Conservation (phyloP, 177 flowering plant species). For the Vitis hybrid region DNA sequence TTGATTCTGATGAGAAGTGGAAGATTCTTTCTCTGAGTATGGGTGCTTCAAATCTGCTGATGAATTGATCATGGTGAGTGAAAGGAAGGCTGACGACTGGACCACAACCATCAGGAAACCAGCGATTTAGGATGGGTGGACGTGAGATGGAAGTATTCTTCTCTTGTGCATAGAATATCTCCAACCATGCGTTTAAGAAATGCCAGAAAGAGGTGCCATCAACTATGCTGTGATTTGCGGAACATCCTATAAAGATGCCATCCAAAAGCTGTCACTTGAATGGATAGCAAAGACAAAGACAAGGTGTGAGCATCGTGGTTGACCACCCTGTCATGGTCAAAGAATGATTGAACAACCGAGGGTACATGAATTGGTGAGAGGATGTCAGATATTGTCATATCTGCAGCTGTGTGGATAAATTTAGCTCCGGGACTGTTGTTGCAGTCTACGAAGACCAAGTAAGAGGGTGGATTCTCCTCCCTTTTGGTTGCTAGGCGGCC, state of each 20-base stretch:
- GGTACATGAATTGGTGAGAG: constrained; percentile 37
- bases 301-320: constrained; percentile 42
- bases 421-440: constrained; percentile 38
- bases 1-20: constrained; percentile 44
- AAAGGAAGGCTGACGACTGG: constrained; percentile 39
- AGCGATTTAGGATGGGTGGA: constrained; percentile 34
- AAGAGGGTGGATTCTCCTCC: constrained; percentile 23
- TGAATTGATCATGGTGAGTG: constrained; percentile 32
- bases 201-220: constrained; percentile 66
- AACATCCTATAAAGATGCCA: constrained; percentile 54
- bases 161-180: constrained; percentile 27
- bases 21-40: constrained; percentile 40
- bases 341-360: constrained; percentile 36
- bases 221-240: constrained; percentile 39
- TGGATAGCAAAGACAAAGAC: constrained; percentile 30
- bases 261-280: constrained; percentile 52
- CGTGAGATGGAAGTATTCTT: constrained; percentile 14
- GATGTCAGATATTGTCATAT: constrained; percentile 27
- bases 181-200: constrained; percentile 52
- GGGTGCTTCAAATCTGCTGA: constrained; percentile 32
- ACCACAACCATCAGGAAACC: constrained; percentile 45
- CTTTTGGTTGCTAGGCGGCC: constrained; percentile 33
- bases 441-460: constrained; percentile 32
- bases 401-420: constrained; percentile 34
- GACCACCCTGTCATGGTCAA: constrained; percentile 32